Evolutionary conservation across 768 basidiomycete genomes (phyloP).

Genomic region (Mycena rebaudengoi): DNA sequence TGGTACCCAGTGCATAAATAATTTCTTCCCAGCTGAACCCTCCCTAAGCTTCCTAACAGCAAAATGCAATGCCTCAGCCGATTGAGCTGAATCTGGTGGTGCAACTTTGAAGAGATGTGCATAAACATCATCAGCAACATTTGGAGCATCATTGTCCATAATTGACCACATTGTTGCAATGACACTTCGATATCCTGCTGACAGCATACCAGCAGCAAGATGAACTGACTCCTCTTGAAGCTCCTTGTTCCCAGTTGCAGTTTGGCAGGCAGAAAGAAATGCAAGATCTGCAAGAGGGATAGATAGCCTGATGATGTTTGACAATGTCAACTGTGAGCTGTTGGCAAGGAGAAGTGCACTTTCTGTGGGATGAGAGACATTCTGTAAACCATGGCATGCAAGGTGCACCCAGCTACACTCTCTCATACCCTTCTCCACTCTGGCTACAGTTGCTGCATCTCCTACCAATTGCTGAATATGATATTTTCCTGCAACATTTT

Average conservation of each 20-base stretch:
- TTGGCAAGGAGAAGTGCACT: conserved; percentile 33
- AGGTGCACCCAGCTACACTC: conserved; percentile 43
- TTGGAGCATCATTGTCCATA: conserved; percentile 45
- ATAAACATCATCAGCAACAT: conserved; percentile 44
- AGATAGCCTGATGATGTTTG: conserved; percentile 31
- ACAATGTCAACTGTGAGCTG: conserved; percentile 28
- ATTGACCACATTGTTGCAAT: conserved; percentile 57
- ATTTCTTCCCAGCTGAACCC: conserved; percentile 1
- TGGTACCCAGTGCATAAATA: conserved; percentile 32
- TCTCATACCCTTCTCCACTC: conserved; percentile 19
- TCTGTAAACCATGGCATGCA: conserved; percentile 48
- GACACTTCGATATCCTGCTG: conserved; percentile 40
- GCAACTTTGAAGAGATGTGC: conserved; percentile 23
- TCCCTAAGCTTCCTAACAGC: conserved; percentile 30
- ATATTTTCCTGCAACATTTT: not conserved
- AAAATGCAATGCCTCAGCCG: conserved; percentile 35
- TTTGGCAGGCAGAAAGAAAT: conserved; percentile 58
- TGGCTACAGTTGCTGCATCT: conserved; percentile 20
- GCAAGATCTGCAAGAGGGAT: conserved; percentile 43
- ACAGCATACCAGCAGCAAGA: conserved; percentile 52
- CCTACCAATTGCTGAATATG: conserved; percentile 5
- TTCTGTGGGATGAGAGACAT: conserved; percentile 33
- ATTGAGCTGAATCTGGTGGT: conserved; percentile 16
- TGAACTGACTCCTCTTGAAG: conserved; percentile 43
- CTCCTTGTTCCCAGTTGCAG: conserved; percentile 41